Percentiles rank a stretch among this genome's conserved stretches.
Conservation (phyloP, 176 grass and related monocot genomes). For the Luzula sylvatica region DNA sequence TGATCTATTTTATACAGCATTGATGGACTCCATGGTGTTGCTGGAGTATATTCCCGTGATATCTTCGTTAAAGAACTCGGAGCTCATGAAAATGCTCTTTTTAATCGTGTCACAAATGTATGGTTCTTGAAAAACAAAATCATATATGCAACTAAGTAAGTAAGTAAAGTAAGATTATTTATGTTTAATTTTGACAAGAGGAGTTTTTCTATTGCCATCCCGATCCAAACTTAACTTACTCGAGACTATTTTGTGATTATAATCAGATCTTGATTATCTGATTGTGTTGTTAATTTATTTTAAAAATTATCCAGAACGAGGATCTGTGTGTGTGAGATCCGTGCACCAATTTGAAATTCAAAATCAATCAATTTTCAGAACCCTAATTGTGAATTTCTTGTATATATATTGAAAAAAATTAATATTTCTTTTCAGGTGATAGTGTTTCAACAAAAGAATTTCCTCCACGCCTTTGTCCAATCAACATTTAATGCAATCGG, state of each 20-base stretch:
- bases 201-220: conserved; percentile 95
- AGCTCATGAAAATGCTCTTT: conserved; percentile 73
- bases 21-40: conserved; percentile 95
- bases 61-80: conserved; percentile 97
- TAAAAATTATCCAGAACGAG: neutral
- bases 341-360: no score
- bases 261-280: no score
- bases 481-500: conserved; percentile 82
- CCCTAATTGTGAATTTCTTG: no score
- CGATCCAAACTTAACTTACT: conserved; percentile 93
- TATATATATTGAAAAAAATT: neutral
- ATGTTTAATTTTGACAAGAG: conserved; percentile 46
- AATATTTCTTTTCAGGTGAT: conserved; percentile 50
- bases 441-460: conserved; percentile 82
- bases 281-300: neutral
- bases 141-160: conserved; percentile 6
- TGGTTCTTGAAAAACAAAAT: no score
- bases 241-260: conserved; percentile 33
- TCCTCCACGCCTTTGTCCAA: conserved; percentile 91
- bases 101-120: conserved; percentile 99
- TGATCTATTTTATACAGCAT: conserved; percentile 33
- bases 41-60: conserved; percentile 67
- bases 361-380: no score
- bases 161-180: no score
- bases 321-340: neutral